Evolutionary conservation across 208 protist genomes (phyloP).

Genomic region (Herpetomonas muscarum): DNA sequence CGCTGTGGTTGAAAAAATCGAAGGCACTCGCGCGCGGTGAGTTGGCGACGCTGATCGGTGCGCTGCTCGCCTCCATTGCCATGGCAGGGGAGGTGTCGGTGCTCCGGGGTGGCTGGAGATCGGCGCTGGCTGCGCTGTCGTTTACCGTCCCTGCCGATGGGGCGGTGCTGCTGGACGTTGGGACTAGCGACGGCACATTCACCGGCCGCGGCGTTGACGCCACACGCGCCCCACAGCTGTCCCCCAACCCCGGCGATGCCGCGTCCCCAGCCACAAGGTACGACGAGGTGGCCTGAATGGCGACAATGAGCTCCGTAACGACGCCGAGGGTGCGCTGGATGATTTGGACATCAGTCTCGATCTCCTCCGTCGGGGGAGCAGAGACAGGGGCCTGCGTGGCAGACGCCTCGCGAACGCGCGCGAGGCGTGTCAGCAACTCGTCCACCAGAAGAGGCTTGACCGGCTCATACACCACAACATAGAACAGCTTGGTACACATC

Average conservation of each 20-base stretch:
- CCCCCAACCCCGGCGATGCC: no score
- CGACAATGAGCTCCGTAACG: conserved; percentile 31
- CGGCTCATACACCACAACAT: conserved; percentile 67
- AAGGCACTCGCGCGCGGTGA: conserved; percentile 5
- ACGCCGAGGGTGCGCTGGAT: conserved; percentile 25
- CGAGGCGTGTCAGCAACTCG: conserved; percentile 30
- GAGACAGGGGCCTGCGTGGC: conserved; percentile 18
- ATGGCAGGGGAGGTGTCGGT: neutral
- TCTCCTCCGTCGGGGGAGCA: neutral
- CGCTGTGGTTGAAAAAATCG: neutral
- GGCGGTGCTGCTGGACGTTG: conserved; percentile 5
- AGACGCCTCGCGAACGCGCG: conserved; percentile 20
- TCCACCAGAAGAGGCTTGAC: conserved; percentile 27
- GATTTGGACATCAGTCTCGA: conserved; percentile 16
- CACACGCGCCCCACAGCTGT: no score
- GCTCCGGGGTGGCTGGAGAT: neutral
- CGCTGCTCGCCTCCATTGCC: neutral
- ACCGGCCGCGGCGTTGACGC: no score
- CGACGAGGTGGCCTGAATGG: conserved; percentile 34
- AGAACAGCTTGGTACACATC: conserved; percentile 80
- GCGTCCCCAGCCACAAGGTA: conserved; percentile 35
- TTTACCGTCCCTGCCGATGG: neutral
- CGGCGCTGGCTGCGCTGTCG: neutral
- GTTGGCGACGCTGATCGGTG: conserved; percentile 4
- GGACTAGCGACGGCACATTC: no score